These are phyloP conservation scores for Rhodotorula kratochvilovae DNA, from an alignment of 768 basidiomycete species.

Conservation along the genomic window DNA sequence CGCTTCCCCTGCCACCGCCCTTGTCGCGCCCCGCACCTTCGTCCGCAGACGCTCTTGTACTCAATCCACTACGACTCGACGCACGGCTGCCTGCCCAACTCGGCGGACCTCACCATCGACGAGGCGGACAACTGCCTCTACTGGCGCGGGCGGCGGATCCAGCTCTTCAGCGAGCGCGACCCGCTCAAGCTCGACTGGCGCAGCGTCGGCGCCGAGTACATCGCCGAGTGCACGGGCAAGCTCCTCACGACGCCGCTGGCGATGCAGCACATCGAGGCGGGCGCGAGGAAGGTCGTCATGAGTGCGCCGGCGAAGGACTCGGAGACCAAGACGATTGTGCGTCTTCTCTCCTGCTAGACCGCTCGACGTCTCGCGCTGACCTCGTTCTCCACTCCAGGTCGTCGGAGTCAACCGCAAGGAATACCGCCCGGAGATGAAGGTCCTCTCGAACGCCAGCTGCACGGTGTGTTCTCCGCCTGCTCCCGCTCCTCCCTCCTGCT, in stretches of 20 bases:
- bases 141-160: conserved; percentile 27
- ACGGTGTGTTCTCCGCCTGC: conserved; percentile 26
- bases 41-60: conserved; percentile 40
- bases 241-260: conserved; percentile 44
- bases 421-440: conserved; percentile 41
- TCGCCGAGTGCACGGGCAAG: conserved; percentile 48
- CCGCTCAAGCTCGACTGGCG: conserved; percentile 46
- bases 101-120: conserved; percentile 39
- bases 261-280: conserved; percentile 40
- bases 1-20: too few relatives aligned
- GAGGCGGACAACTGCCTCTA: conserved; percentile 1
- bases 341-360: too few relatives aligned
- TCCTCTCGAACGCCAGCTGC: conserved; percentile 48
- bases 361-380: not conserved
- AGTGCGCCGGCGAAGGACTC: conserved; percentile 45
- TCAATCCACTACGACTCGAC: conserved; percentile 48
- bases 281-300: conserved; percentile 48
- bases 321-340: conserved; percentile 41
- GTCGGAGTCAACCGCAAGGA: conserved; percentile 47
- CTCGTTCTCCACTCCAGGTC: not conserved
- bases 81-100: conserved; percentile 44
- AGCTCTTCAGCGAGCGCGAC: conserved; percentile 45
- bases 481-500: not conserved
- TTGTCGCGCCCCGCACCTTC: too few relatives aligned
- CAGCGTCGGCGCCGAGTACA: conserved; percentile 45